phyloP scores from a whole-genome alignment of 345 rosid species.

The Dimocarpus longan region DNA sequence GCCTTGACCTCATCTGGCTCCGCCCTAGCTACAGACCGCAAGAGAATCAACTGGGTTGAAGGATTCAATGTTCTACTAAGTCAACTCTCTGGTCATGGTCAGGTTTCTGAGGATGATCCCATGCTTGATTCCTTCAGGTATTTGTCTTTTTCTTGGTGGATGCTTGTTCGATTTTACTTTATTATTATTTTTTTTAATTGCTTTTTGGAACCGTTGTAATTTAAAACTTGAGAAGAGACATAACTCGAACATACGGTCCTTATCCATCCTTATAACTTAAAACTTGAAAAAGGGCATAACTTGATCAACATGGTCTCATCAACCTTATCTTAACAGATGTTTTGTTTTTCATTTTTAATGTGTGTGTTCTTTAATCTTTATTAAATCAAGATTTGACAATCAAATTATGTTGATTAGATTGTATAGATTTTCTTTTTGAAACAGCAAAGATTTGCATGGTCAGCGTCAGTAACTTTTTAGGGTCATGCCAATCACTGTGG shows the following conservation, averaged over 20 bases:
- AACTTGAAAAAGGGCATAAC: no score
- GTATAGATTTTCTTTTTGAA: slow-evolving; percentile 12
- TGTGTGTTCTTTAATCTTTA: background rate
- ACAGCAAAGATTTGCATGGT: slow-evolving; percentile 1
- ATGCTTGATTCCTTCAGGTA: slow-evolving; percentile 66
- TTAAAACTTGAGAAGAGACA: no score
- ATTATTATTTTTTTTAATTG: no score
- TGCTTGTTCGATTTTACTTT: background rate
- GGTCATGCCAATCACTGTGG: background rate
- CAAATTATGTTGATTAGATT: background rate
- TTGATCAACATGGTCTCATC: no score
- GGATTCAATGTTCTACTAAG: slow-evolving; percentile 61
- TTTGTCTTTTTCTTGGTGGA: background rate
- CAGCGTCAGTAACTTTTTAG: background rate
- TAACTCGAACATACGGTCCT: no score
- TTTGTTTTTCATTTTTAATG: background rate
- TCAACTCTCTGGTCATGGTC: slow-evolving; percentile 41
- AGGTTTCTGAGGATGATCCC: slow-evolving; percentile 29
- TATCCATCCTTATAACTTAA: no score
- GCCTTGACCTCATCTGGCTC: slow-evolving; percentile 61
- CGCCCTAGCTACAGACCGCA: slow-evolving; percentile 41
- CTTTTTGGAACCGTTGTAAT: no score
- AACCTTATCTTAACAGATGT: background rate
- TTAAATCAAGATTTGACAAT: background rate
- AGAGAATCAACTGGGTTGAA: slow-evolving; percentile 59